A percentile compares a stretch with the other conserved stretches of the same genome.
These are phyloP conservation scores for Cystobasidium tubakii DNA, from an alignment of 768 basidiomycete genomes.

Conservation along the genomic window DNA sequence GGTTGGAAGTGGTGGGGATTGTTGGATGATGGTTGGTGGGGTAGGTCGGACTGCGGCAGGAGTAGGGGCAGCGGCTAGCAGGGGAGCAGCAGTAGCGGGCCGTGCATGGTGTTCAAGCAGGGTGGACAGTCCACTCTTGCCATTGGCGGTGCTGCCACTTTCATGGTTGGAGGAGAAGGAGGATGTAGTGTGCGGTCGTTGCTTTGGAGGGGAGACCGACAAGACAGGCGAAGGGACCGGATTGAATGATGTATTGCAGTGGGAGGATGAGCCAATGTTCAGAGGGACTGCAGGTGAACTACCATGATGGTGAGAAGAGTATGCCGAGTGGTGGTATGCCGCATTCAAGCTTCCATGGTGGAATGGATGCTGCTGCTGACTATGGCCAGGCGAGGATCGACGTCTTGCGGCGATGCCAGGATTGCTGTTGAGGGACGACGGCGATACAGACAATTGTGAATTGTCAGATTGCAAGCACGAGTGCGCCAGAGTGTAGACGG, in stretches of 20 bases:
- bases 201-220: not conserved
- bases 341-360: not conserved
- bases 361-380: not conserved
- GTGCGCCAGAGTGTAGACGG: slow-evolving; percentile 16
- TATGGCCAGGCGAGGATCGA: not conserved
- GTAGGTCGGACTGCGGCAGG: too few relatives aligned
- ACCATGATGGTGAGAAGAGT: not conserved
- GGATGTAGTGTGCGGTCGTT: not conserved
- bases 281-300: not conserved
- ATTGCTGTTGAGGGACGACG: not conserved
- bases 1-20: slow-evolving; percentile 2
- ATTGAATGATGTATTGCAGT: not conserved
- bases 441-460: not conserved
- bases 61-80: not conserved
- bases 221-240: not conserved
- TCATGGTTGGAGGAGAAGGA: not conserved
- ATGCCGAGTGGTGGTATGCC: not conserved
- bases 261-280: not conserved
- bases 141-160: not conserved
- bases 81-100: not conserved
- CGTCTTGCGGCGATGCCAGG: not conserved
- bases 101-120: not conserved
- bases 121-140: not conserved
- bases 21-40: not conserved
- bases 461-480: slow-evolving; percentile 4